phyloP scores from a whole-genome alignment of 2,329 filamentous ascomycete species.

The Fusarium paranaense region DNA sequence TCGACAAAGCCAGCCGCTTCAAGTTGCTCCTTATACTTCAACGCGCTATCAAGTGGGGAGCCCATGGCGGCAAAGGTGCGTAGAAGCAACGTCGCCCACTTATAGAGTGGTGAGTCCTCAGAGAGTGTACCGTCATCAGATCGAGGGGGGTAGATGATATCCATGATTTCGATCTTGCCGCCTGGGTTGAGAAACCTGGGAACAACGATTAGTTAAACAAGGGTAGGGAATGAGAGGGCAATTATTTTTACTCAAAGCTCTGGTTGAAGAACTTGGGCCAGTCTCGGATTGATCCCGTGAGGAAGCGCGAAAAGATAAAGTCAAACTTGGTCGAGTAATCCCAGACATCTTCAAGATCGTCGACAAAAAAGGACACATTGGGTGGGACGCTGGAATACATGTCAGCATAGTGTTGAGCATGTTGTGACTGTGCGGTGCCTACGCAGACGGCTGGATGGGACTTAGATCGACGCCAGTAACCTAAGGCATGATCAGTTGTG shows the following conservation, averaged over 20 bases:
- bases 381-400: conserved; percentile 14
- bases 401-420: neutral
- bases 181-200: conserved; percentile 8
- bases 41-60: neutral
- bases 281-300: conserved; percentile 20
- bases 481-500: neutral
- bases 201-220: neutral
- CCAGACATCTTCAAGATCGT: conserved; percentile 23
- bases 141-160: conserved; percentile 22
- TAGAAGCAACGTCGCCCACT: conserved; percentile 14
- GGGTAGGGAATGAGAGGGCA: neutral
- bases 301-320: conserved; percentile 27
- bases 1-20: conserved; percentile 9
- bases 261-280: conserved; percentile 31
- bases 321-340: conserved; percentile 21
- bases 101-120: conserved; percentile 1
- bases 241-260: neutral
- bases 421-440: neutral
- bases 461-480: conserved; percentile 27
- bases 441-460: conserved; percentile 22
- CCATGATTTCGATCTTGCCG: conserved; percentile 21
- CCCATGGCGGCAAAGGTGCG: conserved; percentile 2
- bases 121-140: conserved; percentile 10
- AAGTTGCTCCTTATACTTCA: conserved; percentile 23
- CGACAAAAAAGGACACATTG: conserved; percentile 21